Conservation (phyloP, 768 basidiomycete genomes). For the Podaxis carcinomalis region DNA sequence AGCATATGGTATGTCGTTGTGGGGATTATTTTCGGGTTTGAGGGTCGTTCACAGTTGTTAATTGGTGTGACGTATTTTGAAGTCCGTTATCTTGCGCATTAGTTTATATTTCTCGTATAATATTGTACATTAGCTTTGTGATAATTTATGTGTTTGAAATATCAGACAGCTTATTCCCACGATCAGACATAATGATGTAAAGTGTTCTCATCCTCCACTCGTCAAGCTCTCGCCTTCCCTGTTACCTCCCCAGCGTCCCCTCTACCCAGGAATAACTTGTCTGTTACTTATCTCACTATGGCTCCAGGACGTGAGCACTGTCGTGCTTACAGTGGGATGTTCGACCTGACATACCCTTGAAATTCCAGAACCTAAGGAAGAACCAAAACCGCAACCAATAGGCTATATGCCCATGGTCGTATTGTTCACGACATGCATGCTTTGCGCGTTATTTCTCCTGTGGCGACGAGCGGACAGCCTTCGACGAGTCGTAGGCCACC, state of each 20-base stretch:
- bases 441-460: constrained; percentile 55
- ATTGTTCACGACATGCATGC: constrained; percentile 53
- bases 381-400: constrained; percentile 61
- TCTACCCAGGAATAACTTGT: not conserved
- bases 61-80: not conserved
- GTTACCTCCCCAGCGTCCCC: not conserved
- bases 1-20: not conserved
- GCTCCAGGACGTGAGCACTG: constrained; percentile 11
- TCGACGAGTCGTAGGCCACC: constrained; percentile 57
- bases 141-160: not conserved
- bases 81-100: not conserved
- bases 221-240: not conserved
- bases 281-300: not conserved
- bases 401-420: constrained; percentile 51
- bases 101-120: not conserved
- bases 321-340: not conserved
- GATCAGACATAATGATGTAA: not conserved
- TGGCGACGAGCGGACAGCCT: constrained; percentile 58
- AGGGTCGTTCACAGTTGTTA: not conserved
- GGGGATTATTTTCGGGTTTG: not conserved
- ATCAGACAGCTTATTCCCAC: not conserved
- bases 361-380: constrained; percentile 48
- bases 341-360: not conserved
- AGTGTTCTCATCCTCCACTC: not conserved
- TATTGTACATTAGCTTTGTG: not conserved